Base-by-base conservation (phyloP, 192 early-diverging fungal species). In the Rhizophagus sp. region DNA sequence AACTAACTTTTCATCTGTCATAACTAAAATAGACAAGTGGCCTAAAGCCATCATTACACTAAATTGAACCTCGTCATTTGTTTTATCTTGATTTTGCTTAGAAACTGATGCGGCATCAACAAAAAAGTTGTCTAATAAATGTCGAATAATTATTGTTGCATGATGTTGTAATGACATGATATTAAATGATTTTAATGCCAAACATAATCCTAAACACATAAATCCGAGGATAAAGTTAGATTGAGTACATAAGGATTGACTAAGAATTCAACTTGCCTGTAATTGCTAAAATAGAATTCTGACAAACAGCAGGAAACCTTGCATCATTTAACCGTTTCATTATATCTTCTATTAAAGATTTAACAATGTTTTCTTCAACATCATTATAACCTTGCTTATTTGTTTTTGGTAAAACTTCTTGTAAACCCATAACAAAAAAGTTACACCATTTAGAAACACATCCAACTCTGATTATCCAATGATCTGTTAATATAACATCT, bases 401-500 rank as follows among this genome's bases (percentile, higher is more conserved):
- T 69, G 82, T 73, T 17, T 76, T 78, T 15, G n/a, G 24, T 7
- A 69, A 49, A 27, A 79, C 12, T 39, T 79, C 77, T 68, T 34
- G 49, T 49, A 79, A 27, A n/a, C 77, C 77, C 11, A 49, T 79
- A n/a, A 86, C 84, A 44, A 89, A 90, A 12, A 90, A 81, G 0
- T 84, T 80, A 10, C 81, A 80, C 89, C 89, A 90, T 15, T 83
- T 80, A 11, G 81, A 66, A 4, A 88, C 36, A 13, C 82, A 76
- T 1, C 82, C 82, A 5, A 88, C 76, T 17, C 89, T 83, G 19
- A 87, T 80, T 24, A 90, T 61, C 62, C 88, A 65, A 82, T 89
- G 88, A 75, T 90, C 89, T 2, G 88, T 88, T 39, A 89, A 80
- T 2, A 80, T 71, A 13, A 88, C 82, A 77, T 90, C 89, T 13